These are phyloP conservation scores for Babjeviella inositovora DNA, from an alignment of 805 yeast genomes.

Conservation along the genomic window DNA sequence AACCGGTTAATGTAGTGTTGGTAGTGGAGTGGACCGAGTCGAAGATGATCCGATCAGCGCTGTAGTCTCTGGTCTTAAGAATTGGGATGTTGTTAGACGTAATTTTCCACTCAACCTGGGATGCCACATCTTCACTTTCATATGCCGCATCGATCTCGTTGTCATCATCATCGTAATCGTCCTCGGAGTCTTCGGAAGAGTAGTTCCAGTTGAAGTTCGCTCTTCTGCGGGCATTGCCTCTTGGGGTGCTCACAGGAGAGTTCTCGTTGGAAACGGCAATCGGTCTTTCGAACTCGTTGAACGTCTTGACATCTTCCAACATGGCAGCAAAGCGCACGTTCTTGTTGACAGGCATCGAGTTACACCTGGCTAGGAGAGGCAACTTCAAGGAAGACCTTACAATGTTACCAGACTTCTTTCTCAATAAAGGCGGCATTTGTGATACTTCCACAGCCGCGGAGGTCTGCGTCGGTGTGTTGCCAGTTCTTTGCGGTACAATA, in stretches of 20 bases:
- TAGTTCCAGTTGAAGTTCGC: slow-evolving; percentile 8
- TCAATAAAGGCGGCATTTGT: too few relatives aligned
- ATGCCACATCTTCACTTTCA: slow-evolving; percentile 4
- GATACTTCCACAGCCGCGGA: too few relatives aligned
- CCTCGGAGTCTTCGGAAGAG: slow-evolving; percentile 8
- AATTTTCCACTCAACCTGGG: slow-evolving; percentile 6
- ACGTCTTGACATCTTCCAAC: slow-evolving; percentile 51
- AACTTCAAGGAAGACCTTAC: slow-evolving; percentile 27
- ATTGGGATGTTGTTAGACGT: slow-evolving; percentile 6
- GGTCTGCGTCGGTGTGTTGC: too few relatives aligned
- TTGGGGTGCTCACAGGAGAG: slow-evolving; percentile 30
- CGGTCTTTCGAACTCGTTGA: slow-evolving; percentile 61
- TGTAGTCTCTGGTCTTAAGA: slow-evolving; percentile 6
- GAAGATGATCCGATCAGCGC: slow-evolving; percentile 31
- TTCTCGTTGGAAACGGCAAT: slow-evolving; percentile 54
- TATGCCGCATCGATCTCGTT: slow-evolving; percentile 8
- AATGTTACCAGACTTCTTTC: slow-evolving; percentile 38
- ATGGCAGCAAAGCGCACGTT: slow-evolving; percentile 71
- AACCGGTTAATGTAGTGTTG: slow-evolving; percentile 53
- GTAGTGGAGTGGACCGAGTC: slow-evolving; percentile 46
- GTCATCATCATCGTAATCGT: slow-evolving; percentile 10
- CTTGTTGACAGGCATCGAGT: slow-evolving; percentile 39
- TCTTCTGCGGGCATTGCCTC: slow-evolving; percentile 12
- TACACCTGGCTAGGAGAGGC: slow-evolving; percentile 17
- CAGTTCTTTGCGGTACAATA: too few relatives aligned